Evolutionary conservation across 768 basidiomycete species (phyloP), one percentile per base, ranked within the genome.

Genomic region (Panaeolus papilionaceus): DNA sequence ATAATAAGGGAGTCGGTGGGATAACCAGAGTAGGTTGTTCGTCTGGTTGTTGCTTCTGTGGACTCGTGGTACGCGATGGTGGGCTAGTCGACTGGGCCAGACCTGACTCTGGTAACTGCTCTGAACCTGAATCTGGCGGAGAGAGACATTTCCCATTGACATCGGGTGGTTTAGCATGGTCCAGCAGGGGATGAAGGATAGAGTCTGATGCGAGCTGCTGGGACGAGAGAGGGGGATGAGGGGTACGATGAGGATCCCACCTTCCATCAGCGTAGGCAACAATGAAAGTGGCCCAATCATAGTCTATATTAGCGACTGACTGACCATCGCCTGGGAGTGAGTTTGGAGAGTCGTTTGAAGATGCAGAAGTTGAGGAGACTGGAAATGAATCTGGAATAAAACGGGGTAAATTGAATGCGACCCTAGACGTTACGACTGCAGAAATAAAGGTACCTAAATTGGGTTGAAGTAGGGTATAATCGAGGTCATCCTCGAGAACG

Each of bases 221-320:
- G 63, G 68, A 73, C 9, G 78, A 74, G 47, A 68, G 75, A 4
- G 92, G 91, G 6, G 83, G 86, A 68, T 84, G 86, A 3, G 92
- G 92, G 0, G 86, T 89, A 65, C 82, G 83, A 68, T 88, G 88
- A 7, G 93, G 92, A 75, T 93, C 92, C 93, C 93, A 95, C 68
- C 87, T 84, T 10, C 94, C 94, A 18, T 82, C 74, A 0, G 92
- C 87, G 75, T 95, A 95, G 0, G 92, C 89, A n/a, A 82, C 78
- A 69, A 92, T 88, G 76, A 95, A 95, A 0, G 87, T 86, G 18
- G 84, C 82, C 94, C 94, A 95, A 74, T 93, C 91, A 69, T 77
- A 80, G 38, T 67, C 71, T 38, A 71, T 64, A 11, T 66, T 66
- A 16, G 49, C 38, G 5, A 28, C 26, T 42, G 62, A 64, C 10